phyloP scores from a whole-genome alignment of 2,329 filamentous ascomycete genomes.

The Aspergillus persii region DNA sequence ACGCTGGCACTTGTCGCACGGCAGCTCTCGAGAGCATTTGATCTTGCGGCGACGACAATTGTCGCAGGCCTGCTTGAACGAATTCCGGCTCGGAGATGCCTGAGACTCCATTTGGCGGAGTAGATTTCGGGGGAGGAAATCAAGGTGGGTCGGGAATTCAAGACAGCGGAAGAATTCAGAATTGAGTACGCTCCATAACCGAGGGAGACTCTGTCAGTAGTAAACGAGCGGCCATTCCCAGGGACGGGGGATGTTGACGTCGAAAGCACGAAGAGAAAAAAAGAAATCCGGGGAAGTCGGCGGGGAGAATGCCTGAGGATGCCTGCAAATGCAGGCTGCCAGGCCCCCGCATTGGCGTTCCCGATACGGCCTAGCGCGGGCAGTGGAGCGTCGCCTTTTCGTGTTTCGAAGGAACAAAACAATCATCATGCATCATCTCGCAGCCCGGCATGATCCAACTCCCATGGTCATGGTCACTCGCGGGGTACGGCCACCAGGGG shows the following conservation, averaged over 20 bases:
- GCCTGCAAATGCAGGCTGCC: slow-evolving; percentile 1
- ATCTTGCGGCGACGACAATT: slow-evolving; percentile 45
- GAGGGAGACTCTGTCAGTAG: neutral
- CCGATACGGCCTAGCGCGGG: neutral
- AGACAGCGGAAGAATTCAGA: slow-evolving; percentile 1
- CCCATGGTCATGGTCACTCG: too few species aligned
- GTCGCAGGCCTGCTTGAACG: slow-evolving; percentile 39
- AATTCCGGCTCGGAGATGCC: slow-evolving; percentile 19
- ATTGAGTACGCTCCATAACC: neutral
- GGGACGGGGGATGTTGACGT: neutral
- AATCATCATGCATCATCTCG: too few species aligned
- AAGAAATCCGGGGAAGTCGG: slow-evolving; percentile 1
- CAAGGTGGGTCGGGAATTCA: slow-evolving; percentile 13
- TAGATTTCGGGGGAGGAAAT: neutral
- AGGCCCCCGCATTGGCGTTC: neutral
- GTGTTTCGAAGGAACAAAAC: neutral
- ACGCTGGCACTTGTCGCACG: slow-evolving; percentile 42
- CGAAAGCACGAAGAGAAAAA: neutral
- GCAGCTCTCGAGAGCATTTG: slow-evolving; percentile 41
- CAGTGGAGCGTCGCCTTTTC: neutral
- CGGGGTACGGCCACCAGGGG: neutral
- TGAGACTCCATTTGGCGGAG: slow-evolving; percentile 22
- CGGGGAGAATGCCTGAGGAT: neutral
- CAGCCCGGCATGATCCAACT: too few species aligned
- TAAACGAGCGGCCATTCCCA: neutral